These are phyloP conservation scores for Thymus mandschuricus DNA, from an alignment of 257 asterid genomes.

Conservation along the genomic window DNA sequence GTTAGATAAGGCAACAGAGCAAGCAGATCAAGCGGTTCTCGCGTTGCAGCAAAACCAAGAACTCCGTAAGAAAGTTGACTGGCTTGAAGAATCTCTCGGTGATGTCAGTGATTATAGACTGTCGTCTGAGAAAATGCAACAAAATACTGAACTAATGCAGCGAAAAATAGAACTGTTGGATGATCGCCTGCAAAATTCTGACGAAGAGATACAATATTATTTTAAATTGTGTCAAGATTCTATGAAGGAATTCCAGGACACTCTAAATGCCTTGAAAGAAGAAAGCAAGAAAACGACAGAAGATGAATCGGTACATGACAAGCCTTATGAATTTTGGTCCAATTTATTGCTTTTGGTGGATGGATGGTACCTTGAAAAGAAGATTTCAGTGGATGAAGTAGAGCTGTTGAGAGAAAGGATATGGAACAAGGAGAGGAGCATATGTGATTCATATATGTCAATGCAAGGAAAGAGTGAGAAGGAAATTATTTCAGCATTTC, in stretches of 20 bases:
- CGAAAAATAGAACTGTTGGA: conserved; percentile 79
- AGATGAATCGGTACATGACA: conserved; percentile 55
- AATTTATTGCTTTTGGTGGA: conserved; percentile 79
- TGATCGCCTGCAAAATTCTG: conserved; percentile 82
- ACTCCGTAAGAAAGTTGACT: conserved; percentile 76
- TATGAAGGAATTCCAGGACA: conserved; percentile 87
- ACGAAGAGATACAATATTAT: conserved; percentile 77
- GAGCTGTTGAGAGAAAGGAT: conserved; percentile 69
- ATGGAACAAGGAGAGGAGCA: conserved; percentile 67
- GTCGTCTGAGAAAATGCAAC: conserved; percentile 83
- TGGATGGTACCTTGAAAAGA: conserved; percentile 93
- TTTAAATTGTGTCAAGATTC: conserved; percentile 81
- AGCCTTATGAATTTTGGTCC: conserved; percentile 86
- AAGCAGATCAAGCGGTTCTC: conserved; percentile 73
- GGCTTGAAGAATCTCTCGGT: conserved; percentile 79
- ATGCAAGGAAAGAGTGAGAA: conserved; percentile 72
- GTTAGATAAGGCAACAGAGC: conserved; percentile 72
- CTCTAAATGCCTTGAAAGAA: conserved; percentile 63
- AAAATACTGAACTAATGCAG: conserved; percentile 75
- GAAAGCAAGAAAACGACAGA: conserved; percentile 58
- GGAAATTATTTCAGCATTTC: conserved; percentile 64
- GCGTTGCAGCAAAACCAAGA: conserved; percentile 90
- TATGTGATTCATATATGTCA: conserved; percentile 65
- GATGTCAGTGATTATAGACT: conserved; percentile 72
- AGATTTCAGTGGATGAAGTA: conserved; percentile 70